A percentile compares a stretch with the other conserved stretches of the same genome.
phyloP scores from a whole-genome alignment of 345 rosid genomes.

The Camelina sativa region DNA sequence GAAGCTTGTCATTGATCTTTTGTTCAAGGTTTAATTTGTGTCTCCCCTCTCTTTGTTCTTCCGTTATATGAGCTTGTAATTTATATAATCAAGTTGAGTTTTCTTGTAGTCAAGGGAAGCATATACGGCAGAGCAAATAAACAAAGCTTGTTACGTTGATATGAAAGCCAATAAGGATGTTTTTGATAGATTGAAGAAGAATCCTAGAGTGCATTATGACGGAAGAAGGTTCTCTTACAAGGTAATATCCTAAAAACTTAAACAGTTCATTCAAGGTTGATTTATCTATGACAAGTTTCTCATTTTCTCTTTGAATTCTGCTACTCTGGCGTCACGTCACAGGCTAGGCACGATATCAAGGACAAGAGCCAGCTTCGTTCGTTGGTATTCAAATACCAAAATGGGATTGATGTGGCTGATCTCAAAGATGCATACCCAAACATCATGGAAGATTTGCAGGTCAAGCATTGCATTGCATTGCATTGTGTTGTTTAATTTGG shows the following conservation, averaged over 20 bases:
- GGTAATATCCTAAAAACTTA: slow-evolving; percentile 47
- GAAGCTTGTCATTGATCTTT: slow-evolving; percentile 78
- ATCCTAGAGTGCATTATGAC: slow-evolving; percentile 72
- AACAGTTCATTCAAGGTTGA: slow-evolving; percentile 24
- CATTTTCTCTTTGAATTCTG: slow-evolving; percentile 25
- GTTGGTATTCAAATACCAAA: slow-evolving; percentile 59
- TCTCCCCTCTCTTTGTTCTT: not conserved
- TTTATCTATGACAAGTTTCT: not conserved
- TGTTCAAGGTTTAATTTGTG: slow-evolving; percentile 50
- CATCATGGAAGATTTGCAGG: slow-evolving; percentile 89
- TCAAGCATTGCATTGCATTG: slow-evolving; percentile 22
- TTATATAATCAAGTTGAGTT: not conserved
- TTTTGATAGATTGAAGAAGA: slow-evolving; percentile 77
- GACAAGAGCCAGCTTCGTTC: slow-evolving; percentile 69
- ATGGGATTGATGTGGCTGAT: slow-evolving; percentile 72
- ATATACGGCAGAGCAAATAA: slow-evolving; percentile 76
- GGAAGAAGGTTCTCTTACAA: slow-evolving; percentile 85
- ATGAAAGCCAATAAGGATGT: slow-evolving; percentile 72
- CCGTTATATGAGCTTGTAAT: not conserved
- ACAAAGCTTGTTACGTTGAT: slow-evolving; percentile 70
- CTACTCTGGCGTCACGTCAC: slow-evolving; percentile 12
- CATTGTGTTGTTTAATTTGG: not conserved
- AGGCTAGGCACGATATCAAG: slow-evolving; percentile 78
- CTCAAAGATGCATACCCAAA: slow-evolving; percentile 86
- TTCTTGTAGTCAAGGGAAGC: slow-evolving; percentile 67